These are phyloP conservation scores for Mortierella sp. DNA, from an alignment of 371 early-diverging fungal genomes.

Conservation along the genomic window DNA sequence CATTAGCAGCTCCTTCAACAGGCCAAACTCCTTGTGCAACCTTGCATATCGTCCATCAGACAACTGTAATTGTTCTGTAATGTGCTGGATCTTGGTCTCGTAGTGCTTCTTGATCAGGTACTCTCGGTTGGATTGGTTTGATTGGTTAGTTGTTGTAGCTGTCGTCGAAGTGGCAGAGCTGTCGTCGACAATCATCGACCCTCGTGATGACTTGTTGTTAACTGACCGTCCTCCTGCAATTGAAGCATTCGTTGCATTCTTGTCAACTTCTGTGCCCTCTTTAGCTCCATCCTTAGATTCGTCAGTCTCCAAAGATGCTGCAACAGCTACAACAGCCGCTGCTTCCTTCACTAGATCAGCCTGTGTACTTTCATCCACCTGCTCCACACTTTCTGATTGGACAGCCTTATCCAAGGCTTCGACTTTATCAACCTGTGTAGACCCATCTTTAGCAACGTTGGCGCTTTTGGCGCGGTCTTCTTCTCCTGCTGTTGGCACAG, in stretches of 20 bases:
- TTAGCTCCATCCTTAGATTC: background rate
- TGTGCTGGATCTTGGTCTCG: conserved; percentile 50
- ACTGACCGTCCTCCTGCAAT: background rate
- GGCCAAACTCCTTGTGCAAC: conserved; percentile 44
- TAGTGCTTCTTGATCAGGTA: conserved; percentile 58
- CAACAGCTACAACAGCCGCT: background rate
- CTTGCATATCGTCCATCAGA: conserved; percentile 45
- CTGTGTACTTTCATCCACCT: conserved; percentile 33
- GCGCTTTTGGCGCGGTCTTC: background rate
- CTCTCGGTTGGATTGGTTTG: conserved; percentile 44
- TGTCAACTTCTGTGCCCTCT: background rate
- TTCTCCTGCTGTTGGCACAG: conserved; percentile 19
- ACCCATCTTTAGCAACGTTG: conserved; percentile 25
- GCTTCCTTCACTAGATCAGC: conserved; percentile 11
- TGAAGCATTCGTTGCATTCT: background rate
- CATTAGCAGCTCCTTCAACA: conserved; percentile 37
- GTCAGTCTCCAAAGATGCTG: background rate
- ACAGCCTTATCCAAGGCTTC: conserved; percentile 42
- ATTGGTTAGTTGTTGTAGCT: conserved; percentile 4
- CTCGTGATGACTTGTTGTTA: conserved; percentile 3
- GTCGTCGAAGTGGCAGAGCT: background rate
- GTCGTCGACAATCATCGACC: conserved; percentile 12
- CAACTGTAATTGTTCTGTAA: conserved; percentile 48
- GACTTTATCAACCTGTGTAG: conserved; percentile 35
- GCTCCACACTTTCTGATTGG: conserved; percentile 24